These are phyloP conservation scores for Fusarium equiseti DNA, from an alignment of 2,329 filamentous ascomycete species.

Conservation along the genomic window DNA sequence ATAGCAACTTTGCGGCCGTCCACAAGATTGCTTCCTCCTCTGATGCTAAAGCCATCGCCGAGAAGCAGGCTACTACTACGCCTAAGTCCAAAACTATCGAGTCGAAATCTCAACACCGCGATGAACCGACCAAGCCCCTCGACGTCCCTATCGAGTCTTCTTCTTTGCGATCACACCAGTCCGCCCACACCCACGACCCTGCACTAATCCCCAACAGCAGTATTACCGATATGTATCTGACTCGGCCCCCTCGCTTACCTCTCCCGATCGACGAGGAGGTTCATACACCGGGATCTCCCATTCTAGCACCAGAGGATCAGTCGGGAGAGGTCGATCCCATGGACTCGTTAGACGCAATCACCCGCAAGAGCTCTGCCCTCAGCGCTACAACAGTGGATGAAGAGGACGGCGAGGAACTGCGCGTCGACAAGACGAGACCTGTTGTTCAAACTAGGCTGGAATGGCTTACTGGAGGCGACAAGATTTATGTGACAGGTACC, in stretches of 20 bases:
- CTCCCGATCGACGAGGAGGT: constrained; percentile 94
- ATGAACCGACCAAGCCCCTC: constrained; percentile 67
- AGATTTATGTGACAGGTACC: constrained; percentile 95
- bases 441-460: constrained; percentile 87
- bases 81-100: constrained; percentile 24
- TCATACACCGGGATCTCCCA: constrained; percentile 89
- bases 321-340: constrained; percentile 64
- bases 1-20: constrained; percentile 52
- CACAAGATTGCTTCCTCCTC: constrained; percentile 42
- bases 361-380: constrained; percentile 68
- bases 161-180: constrained; percentile 54
- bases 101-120: constrained; percentile 38
- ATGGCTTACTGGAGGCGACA: constrained; percentile 86
- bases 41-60: constrained; percentile 27
- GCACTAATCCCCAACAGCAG: constrained; percentile 66
- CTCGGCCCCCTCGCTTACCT: constrained; percentile 87
- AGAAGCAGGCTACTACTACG: constrained; percentile 21
- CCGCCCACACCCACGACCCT: constrained; percentile 54
- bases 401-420: constrained; percentile 80
- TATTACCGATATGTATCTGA: constrained; percentile 72
- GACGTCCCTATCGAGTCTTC: constrained; percentile 64
- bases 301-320: constrained; percentile 75
- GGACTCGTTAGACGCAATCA: constrained; percentile 62
- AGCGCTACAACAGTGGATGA: constrained; percentile 79
- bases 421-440: constrained; percentile 78